phyloP scores from a whole-genome alignment of 202 grass and related monocot genomes.

The Bolboschoenoplectus hybrid region DNA sequence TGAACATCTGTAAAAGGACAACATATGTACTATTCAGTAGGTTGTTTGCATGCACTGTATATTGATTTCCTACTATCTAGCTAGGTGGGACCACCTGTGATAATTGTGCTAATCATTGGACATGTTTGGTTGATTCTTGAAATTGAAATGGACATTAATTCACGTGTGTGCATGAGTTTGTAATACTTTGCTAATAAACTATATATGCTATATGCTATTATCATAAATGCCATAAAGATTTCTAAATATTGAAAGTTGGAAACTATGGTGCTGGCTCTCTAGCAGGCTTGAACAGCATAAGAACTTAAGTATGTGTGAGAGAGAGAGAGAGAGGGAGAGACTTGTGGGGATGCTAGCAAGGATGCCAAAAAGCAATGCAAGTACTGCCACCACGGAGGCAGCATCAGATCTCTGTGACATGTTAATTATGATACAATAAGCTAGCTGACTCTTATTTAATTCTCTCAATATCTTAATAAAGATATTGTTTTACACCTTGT shows the following conservation, averaged over 20 bases:
- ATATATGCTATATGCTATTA: too few relatives aligned
- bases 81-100: not conserved
- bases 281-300: too few relatives aligned
- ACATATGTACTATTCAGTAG: not conserved
- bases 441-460: conserved; percentile 30
- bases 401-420: not conserved
- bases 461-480: not conserved
- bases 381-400: conserved; percentile 24
- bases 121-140: not conserved
- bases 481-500: too few relatives aligned
- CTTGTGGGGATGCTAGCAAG: conserved; percentile 42
- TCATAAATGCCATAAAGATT: too few relatives aligned
- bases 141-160: not conserved
- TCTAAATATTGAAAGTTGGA: too few relatives aligned
- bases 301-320: not conserved
- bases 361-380: conserved; percentile 43
- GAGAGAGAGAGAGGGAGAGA: conserved; percentile 34
- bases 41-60: not conserved
- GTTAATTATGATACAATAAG: not conserved
- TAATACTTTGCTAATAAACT: too few relatives aligned
- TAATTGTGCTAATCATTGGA: not conserved
- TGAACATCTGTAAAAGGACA: conserved; percentile 7
- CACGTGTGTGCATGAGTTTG: too few relatives aligned
- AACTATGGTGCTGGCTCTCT: too few relatives aligned
- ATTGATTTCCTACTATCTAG: not conserved